Conservation (phyloP, 1,284 basidiomycete genomes). For the Malassezia equina region DNA sequence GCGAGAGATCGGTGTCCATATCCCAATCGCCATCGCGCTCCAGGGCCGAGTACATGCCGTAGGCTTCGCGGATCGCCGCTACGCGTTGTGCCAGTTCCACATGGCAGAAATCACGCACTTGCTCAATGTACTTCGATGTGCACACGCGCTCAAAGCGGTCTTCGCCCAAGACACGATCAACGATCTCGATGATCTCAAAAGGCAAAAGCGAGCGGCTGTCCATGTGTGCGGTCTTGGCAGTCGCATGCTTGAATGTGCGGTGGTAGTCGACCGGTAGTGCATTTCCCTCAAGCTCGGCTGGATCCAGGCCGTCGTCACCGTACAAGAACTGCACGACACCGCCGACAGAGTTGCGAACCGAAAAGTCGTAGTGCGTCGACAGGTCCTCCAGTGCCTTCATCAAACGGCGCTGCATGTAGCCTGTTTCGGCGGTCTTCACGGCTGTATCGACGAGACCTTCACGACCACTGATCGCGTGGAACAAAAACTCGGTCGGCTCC, state of each 20-base stretch:
- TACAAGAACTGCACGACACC: conserved; percentile 97
- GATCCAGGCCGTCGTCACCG: conserved; percentile 94
- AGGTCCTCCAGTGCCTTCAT: conserved; percentile 99
- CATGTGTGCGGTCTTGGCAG: conserved; percentile 54
- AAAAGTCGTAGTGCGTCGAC: conserved; percentile 89
- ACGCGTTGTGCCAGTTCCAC: conserved; percentile 62
- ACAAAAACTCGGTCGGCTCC: conserved; percentile 91
- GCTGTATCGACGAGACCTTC: conserved; percentile 98
- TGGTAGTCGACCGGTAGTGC: conserved; percentile 60
- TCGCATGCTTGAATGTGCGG: conserved; percentile 77
- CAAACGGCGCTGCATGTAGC: conserved; percentile 95
- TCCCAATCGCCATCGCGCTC: conserved; percentile 69
- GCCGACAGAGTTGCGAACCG: conserved; percentile 89
- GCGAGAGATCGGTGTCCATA: conserved; percentile 62
- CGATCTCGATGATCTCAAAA: conserved; percentile 71
- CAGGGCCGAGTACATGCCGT: conserved; percentile 75
- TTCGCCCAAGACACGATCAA: conserved; percentile 57
- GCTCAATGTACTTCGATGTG: conserved; percentile 65
- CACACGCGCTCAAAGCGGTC: conserved; percentile 54
- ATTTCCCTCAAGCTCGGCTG: conserved; percentile 87
- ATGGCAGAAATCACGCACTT: conserved; percentile 65
- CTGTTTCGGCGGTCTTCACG: conserved; percentile 98
- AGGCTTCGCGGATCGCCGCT: conserved; percentile 60
- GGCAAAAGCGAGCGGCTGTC: conserved; percentile 62
- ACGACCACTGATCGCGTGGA: conserved; percentile 97